Conservation (phyloP, 108 stramenopile genomes). For the Mediolabrus comicus region DNA sequence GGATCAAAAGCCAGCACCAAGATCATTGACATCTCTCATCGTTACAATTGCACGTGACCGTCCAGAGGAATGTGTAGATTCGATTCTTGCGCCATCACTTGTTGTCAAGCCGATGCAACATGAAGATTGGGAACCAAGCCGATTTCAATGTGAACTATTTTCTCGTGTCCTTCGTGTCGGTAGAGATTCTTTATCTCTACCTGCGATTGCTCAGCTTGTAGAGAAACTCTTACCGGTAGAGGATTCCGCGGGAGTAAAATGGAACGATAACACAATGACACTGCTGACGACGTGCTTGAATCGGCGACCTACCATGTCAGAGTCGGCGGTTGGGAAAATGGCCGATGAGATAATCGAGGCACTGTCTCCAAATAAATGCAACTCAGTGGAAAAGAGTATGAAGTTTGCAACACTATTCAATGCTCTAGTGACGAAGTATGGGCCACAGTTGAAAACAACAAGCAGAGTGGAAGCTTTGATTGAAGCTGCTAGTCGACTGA, state of each 20-base stretch:
- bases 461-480: constrained; percentile 8
- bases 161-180: constrained; percentile 20
- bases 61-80: constrained; percentile 33
- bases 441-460: constrained; percentile 14
- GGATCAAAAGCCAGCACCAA: constrained; percentile 26
- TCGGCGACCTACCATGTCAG: constrained; percentile 17
- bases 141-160: constrained; percentile 41
- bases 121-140: constrained; percentile 14
- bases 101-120: neutral
- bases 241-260: constrained; percentile 14
- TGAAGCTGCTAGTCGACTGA: constrained; percentile 8
- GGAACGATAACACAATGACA: constrained; percentile 38
- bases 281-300: constrained; percentile 34
- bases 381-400: constrained; percentile 26
- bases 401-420: constrained; percentile 38
- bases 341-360: constrained; percentile 8
- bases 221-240: neutral
- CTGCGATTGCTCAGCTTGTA: constrained; percentile 21
- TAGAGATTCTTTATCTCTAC: constrained; percentile 22
- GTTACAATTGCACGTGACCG: constrained; percentile 25
- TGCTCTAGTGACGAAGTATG: constrained; percentile 31
- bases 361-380: neutral
- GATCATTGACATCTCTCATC: constrained; percentile 21
- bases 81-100: constrained; percentile 14
- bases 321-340: constrained; percentile 8